Evolutionary conservation across 2,329 filamentous ascomycete species (phyloP).

Genomic region (Ophiostoma himal-ulmi): DNA sequence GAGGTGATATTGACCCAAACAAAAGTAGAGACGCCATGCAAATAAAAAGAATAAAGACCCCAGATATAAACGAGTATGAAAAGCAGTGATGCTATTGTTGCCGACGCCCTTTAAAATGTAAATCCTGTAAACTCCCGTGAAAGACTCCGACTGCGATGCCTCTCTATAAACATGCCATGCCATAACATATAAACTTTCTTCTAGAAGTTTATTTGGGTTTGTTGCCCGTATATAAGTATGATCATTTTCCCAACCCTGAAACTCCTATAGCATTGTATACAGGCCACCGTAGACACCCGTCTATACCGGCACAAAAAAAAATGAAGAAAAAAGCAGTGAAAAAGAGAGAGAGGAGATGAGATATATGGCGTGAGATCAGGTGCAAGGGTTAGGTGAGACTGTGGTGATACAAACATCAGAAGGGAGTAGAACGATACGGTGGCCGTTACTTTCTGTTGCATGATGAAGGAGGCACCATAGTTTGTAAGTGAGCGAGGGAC

Average conservation of each 20-base stretch:
- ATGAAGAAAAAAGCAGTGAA: not conserved
- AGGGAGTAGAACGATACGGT: not conserved
- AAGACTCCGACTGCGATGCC: not conserved
- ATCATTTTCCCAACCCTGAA: not conserved
- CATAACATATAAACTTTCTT: not conserved
- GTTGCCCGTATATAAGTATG: conserved; percentile 1
- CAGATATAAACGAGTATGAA: not conserved
- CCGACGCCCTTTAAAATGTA: not conserved
- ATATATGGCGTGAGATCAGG: not conserved
- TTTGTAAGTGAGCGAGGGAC: not conserved
- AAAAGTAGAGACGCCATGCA: not conserved
- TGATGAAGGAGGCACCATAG: not conserved
- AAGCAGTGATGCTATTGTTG: conserved; percentile 2
- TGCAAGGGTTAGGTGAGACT: not conserved
- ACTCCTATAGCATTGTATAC: not conserved
- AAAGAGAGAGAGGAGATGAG: not conserved
- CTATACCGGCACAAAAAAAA: not conserved
- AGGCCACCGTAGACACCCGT: not conserved
- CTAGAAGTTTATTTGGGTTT: conserved; percentile 6
- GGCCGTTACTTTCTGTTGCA: not conserved
- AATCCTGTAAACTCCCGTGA: not conserved
- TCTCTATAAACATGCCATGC: not conserved
- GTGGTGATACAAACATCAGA: not conserved
- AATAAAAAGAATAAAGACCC: not conserved
- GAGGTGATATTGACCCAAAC: not conserved